Percentiles rank a stretch among this genome's conserved stretches.
Evolutionary conservation across 768 basidiomycete species (phyloP).

Genomic region (Rhizopogon salebrosus): DNA sequence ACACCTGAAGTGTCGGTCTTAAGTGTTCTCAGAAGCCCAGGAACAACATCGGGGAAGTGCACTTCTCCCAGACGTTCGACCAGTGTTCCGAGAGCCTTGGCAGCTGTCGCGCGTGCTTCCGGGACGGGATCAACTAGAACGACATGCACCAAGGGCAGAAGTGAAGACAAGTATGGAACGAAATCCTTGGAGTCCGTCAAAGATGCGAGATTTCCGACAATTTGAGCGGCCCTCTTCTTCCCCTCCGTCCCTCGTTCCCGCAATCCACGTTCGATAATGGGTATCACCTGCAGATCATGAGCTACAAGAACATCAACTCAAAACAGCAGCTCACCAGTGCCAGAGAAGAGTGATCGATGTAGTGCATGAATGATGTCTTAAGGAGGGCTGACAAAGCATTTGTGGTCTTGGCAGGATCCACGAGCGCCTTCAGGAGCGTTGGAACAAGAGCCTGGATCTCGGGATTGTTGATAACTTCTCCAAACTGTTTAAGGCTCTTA

Average conservation of each 20-base stretch:
- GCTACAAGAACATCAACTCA: background rate
- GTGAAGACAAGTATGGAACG: constrained; percentile 84
- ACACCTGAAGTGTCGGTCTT: constrained; percentile 93
- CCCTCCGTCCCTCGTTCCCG: constrained; percentile 89
- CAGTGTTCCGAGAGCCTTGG: constrained; percentile 93
- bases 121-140: constrained; percentile 97
- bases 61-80: constrained; percentile 93
- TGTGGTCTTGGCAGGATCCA: constrained; percentile 89
- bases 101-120: constrained; percentile 94
- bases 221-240: constrained; percentile 94
- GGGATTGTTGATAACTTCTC: constrained; percentile 96
- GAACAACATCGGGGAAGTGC: constrained; percentile 94
- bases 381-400: constrained; percentile 80
- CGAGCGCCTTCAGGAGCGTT: constrained; percentile 87
- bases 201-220: constrained; percentile 94
- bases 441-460: constrained; percentile 92
- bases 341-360: constrained; percentile 94
- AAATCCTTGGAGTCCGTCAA: constrained; percentile 89
- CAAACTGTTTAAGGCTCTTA: constrained; percentile 94
- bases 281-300: constrained; percentile 61
- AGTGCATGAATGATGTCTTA: constrained; percentile 95
- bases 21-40: constrained; percentile 79
- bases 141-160: constrained; percentile 86
- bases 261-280: constrained; percentile 90
- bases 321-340: constrained; percentile 60